Conservation (phyloP, 257 asterid species). For the Agastache rugosa region DNA sequence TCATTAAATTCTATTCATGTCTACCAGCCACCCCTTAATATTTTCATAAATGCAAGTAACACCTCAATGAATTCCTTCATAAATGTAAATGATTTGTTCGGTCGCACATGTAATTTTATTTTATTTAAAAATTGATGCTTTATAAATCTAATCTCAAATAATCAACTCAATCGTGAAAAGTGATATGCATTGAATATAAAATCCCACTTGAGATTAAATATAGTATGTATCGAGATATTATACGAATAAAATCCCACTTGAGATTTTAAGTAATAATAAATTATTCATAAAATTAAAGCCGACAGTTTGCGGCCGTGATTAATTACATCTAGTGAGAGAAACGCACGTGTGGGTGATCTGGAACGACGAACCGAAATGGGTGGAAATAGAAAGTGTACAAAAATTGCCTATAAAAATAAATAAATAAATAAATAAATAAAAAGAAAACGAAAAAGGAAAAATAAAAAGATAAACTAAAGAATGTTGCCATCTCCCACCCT, state of each 20-base stretch:
- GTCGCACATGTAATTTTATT: no score
- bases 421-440: neutral
- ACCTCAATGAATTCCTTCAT: no score
- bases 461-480: neutral
- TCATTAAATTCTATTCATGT: no score
- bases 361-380: constrained; percentile 49
- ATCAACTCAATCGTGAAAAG: no score
- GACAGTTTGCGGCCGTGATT: neutral
- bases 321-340: neutral
- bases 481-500: no score
- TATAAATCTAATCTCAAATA: neutral
- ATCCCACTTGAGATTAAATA: neutral
- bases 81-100: no score
- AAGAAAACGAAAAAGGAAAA: neutral
- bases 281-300: neutral
- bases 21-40: no score
- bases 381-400: constrained; percentile 33
- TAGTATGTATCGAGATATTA: neutral
- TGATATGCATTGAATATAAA: no score
- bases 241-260: neutral
- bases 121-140: neutral
- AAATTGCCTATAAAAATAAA: no score
- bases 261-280: neutral
- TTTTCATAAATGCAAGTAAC: no score
- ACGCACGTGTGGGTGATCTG: constrained; percentile 50